Evolutionary conservation across 1,139 yeast genomes (phyloP), one percentile per base, ranked within the genome.

Genomic region (Sugiyamaella xylanicola): DNA sequence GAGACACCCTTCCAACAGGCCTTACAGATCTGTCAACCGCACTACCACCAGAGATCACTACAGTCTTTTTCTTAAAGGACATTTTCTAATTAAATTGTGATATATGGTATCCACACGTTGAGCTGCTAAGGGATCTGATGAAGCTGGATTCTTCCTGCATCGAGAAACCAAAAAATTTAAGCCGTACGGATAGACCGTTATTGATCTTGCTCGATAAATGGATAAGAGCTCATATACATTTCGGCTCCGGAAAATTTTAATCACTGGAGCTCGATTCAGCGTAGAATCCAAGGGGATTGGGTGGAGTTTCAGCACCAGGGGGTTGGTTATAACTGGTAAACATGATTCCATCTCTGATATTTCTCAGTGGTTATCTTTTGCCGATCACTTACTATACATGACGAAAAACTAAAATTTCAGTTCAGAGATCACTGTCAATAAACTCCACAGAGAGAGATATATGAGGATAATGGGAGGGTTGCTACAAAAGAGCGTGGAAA

Each of bases 51-150:
- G 61, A 51, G 8, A 65, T 55, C 7, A 62, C 59, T 3, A 63
- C 61, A 1, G 63, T 56, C 46, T 61, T 62, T 53, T 59, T 57
- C 52, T 60, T 61, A 53, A 65, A 65, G 20, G 67, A 64, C 67
- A 65, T 65, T 8, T 22, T 21, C 32, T 11, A 19, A n/a, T 17
- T 40, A 22, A 32, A 25, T 25, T n/a, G n/a, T n/a, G n/a, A n/a
- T n/a, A n/a, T n/a, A n/a, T n/a, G n/a, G n/a, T n/a, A n/a, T n/a
- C n/a, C n/a, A n/a, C n/a, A n/a, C n/a, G n/a, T n/a, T 25, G 9
- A 25, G 8, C 29, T 9, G 9, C 8, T 25, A 9, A 25, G 29
- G 9, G 29, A 25, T 25, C 29, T 25, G 5, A 9, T 25, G 29
- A 25, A 25, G 29, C 29, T 25, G 29, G 37, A 32, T 32, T 25